Percentiles rank a stretch among this genome's conserved stretches.
Conservation (phyloP, 2,329 filamentous ascomycete genomes). For the Mariannaea elegans region DNA sequence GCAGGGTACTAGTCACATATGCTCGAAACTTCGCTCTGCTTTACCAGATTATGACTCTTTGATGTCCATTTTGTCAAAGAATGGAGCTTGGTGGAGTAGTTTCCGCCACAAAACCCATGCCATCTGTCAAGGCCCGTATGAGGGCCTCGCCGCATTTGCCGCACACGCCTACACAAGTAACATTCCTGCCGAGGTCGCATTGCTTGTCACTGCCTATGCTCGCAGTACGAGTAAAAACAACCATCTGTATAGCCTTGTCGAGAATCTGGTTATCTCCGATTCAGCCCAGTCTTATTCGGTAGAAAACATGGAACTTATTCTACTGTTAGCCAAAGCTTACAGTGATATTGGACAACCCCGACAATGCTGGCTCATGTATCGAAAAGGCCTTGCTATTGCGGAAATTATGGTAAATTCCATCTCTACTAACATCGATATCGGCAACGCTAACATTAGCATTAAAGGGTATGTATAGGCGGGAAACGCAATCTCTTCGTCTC, state of each 20-base stretch:
- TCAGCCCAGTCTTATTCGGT: constrained; percentile 50
- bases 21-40: constrained; percentile 24
- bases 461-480: not conserved
- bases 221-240: constrained; percentile 45
- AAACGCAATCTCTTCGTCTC: constrained; percentile 16
- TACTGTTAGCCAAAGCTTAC: constrained; percentile 53
- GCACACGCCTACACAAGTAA: constrained; percentile 46
- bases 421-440: not conserved
- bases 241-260: constrained; percentile 47
- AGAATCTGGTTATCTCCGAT: constrained; percentile 51
- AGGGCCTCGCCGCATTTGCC: constrained; percentile 48
- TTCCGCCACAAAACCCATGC: constrained; percentile 52
- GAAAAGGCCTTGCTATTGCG: constrained; percentile 51
- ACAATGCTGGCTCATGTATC: constrained; percentile 51
- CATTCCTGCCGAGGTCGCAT: constrained; percentile 50
- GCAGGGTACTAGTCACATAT: constrained; percentile 1
- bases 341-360: constrained; percentile 55
- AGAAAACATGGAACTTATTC: constrained; percentile 53
- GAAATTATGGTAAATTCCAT: constrained; percentile 50
- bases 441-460: not conserved
- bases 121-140: constrained; percentile 38
- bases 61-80: constrained; percentile 30
- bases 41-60: constrained; percentile 32
- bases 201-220: constrained; percentile 49
- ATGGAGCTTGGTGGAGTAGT: constrained; percentile 51